Evolutionary conservation across 2,329 filamentous ascomycete genomes (phyloP).

Genomic region (Apiospora marii): DNA sequence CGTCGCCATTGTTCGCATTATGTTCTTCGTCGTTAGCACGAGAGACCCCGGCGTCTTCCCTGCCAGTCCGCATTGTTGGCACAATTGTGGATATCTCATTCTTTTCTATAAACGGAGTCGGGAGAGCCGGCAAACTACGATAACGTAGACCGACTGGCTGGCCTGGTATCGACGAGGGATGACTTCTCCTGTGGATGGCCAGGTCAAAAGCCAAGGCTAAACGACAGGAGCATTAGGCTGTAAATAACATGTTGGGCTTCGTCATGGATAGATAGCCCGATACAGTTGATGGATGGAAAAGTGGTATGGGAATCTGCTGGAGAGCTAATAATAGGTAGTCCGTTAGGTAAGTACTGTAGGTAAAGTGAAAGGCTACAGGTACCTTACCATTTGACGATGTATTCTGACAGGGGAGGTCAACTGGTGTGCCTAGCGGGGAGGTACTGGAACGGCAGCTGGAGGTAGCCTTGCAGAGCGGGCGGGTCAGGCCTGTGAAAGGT

Average conservation of each 20-base stretch:
- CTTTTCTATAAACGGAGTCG: neutral
- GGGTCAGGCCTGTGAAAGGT: constrained; percentile 2
- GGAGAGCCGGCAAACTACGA: neutral
- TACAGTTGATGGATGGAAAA: constrained; percentile 2
- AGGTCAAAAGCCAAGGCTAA: constrained; percentile 11
- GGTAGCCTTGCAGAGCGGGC: constrained; percentile 1
- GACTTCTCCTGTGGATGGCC: neutral
- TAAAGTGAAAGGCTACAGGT: neutral
- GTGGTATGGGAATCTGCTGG: constrained; percentile 13
- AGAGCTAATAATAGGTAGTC: neutral
- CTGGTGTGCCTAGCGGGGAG: neutral
- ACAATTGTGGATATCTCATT: constrained; percentile 28
- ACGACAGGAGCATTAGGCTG: neutral
- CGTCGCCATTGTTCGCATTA: constrained; percentile 40
- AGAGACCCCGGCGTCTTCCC: constrained; percentile 42
- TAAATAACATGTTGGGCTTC: constrained; percentile 15
- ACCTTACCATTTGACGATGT: neutral
- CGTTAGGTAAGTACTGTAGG: neutral
- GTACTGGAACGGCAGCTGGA: neutral
- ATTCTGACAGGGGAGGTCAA: neutral
- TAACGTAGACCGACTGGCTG: neutral
- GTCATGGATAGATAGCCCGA: neutral
- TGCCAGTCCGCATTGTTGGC: constrained; percentile 39
- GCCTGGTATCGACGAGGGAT: neutral
- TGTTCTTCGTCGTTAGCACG: constrained; percentile 26